Evolutionary conservation across 257 asterid genomes (phyloP), one percentile per base, ranked within the genome.

Genomic region (Parsonsia alboflavescens): DNA sequence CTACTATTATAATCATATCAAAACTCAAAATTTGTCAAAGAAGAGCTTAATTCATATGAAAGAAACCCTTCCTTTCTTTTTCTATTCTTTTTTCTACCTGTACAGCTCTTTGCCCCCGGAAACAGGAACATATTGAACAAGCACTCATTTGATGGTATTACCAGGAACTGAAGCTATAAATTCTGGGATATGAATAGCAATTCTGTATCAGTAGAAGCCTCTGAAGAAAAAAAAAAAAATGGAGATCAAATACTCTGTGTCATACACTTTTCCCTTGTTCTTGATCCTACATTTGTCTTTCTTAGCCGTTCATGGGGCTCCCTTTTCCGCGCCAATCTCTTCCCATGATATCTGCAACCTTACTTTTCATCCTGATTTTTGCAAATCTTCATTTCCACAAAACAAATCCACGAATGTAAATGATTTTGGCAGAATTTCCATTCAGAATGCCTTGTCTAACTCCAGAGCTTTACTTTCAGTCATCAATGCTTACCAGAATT

Each of bases 301-400:
- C 15, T 68, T 56, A 3, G 8, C 24, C 3, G 46, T 44, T 21
- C n/a, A 68, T 54, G 79, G 68, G n/a, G 76, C 68, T 63, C 42
- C 73, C 11, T 77, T 54, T 28, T 50, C 49, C 26, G 10, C 4
- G 19, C n/a, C 68, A 42, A 59, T 63, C 53, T 69, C 76, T 8
- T 71, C 82, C 2, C 74, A 77, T 63, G 57, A 30, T 36, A 67
- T 77, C 19, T 83, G 87, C 46, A 57, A 78, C 78, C n/a, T 21
- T 16, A 83, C 87, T 44, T 78, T 80, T 3, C 30, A 65, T 36
- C 77, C 82, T 6, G 30, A 6, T 4, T 83, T 80, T 12, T 83
- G 82, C 72, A 73, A 61, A 61, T 52, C 73, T 5, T 30, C 39
- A 11, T 19, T 77, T 10, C 84, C 76, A 10, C 73, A n/a, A 1